Evolutionary conservation across 169 alveolate genomes (phyloP).

Genomic region (Eimeria falciformis): DNA sequence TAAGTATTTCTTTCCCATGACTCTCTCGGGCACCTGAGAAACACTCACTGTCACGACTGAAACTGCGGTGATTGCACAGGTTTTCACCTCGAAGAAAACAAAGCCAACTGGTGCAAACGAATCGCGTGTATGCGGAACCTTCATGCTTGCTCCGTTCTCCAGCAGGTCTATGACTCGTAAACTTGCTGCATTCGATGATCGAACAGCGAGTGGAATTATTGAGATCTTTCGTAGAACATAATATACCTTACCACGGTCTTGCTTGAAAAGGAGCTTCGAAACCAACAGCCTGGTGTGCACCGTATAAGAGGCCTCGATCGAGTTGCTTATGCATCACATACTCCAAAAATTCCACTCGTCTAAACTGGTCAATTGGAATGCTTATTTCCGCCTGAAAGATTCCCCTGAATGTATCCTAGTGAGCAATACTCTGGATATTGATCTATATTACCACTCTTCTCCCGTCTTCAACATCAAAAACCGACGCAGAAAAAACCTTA

Average conservation of each 20-base stretch:
- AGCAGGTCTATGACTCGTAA: slow-evolving; percentile 73
- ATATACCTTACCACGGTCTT: slow-evolving; percentile 64
- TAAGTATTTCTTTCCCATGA: slow-evolving; percentile 71
- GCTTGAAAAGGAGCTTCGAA: slow-evolving; percentile 75
- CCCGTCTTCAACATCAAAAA: slow-evolving; percentile 76
- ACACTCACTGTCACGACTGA: background rate
- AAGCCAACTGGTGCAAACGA: slow-evolving; percentile 75
- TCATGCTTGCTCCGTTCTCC: slow-evolving; percentile 52
- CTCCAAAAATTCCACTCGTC: slow-evolving; percentile 78
- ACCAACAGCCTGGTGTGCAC: slow-evolving; percentile 60
- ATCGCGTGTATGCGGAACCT: slow-evolving; percentile 69
- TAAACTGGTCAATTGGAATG: slow-evolving; percentile 60
- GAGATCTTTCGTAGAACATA: background rate
- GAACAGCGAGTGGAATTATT: background rate
- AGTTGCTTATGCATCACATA: background rate
- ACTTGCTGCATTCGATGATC: slow-evolving; percentile 15
- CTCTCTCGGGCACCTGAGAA: slow-evolving; percentile 77
- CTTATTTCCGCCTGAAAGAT: slow-evolving; percentile 73
- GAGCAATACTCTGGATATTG: background rate
- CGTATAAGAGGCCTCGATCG: background rate
- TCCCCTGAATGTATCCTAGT: no score
- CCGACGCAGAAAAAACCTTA: slow-evolving; percentile 67
- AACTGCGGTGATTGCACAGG: background rate
- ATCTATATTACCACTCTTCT: slow-evolving; percentile 64
- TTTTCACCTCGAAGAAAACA: slow-evolving; percentile 73